Evolutionary conservation across 805 yeast genomes (phyloP), one percentile per base, ranked within the genome.

Genomic region (Vanderwaltozyma verrucispora): DNA sequence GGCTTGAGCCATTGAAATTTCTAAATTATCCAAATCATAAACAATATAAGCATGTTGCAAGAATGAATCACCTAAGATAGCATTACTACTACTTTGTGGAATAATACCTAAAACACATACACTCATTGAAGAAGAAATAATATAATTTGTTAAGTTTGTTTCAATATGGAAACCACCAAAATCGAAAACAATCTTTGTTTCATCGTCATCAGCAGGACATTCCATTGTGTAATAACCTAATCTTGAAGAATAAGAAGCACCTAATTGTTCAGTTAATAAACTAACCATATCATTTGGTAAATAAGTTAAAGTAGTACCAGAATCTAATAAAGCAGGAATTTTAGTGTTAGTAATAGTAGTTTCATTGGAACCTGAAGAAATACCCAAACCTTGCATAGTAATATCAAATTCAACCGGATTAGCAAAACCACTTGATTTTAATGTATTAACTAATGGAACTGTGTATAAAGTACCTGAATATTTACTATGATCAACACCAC

Each of bases 401-500:
- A 56, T 44, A 27, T 53, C 56, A 28, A 50, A 50, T 34, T 46
- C 44, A 7, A 49, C 42, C 5, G 55, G 50, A 1, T 30, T 19
- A 5, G 33, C 14, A 16, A 41, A 44, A 5, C 57, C 56, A n/a
- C 16, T 29, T 7, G 40, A 32, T 30, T 26, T 35, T 20, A 45
- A 40, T 6, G 43, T 38, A 39, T 75, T 75, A 45, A 77, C 59
- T 29, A 75, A 45, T 20, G 80, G 78, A 7, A 79, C 53, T 1
- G 74, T 59, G 24, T 64, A 54, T 27, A 78, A 56, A 15, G 53
- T 42, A 13, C 86, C 87, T 0, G 58, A 37, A 53, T 73, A 78
- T 57, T 79, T 80, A 28, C 73, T 67, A 41, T 69, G 72, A 50
- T 81, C 89, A 20, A 77, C 69, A 23, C 79, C 92, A 33, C 92